phyloP scores from a whole-genome alignment of 225 moss, liverwort and hornwort species.

The Lunularia cruciata region DNA sequence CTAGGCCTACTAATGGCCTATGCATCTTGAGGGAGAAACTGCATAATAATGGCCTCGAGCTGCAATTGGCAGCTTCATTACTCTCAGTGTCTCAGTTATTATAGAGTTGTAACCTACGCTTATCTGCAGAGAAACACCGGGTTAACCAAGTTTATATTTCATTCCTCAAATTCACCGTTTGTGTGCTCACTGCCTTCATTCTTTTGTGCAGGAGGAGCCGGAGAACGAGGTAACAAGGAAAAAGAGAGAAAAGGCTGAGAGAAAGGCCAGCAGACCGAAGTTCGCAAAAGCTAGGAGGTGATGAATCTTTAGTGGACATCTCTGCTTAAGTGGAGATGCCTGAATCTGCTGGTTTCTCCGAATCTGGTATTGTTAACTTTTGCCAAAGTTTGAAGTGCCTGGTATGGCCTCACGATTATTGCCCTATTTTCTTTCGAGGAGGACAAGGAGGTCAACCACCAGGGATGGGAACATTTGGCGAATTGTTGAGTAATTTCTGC shows the following conservation, averaged over 20 bases:
- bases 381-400: background rate
- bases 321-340: background rate
- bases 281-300: slow-evolving; percentile 70
- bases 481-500: background rate
- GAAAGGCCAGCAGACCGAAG: slow-evolving; percentile 84
- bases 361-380: too few relatives aligned
- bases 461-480: too few relatives aligned
- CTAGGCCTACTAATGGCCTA: too few relatives aligned
- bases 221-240: slow-evolving; percentile 67
- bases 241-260: slow-evolving; percentile 80
- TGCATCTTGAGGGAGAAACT: too few relatives aligned
- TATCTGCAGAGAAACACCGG: too few relatives aligned
- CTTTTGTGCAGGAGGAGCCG: slow-evolving; percentile 46
- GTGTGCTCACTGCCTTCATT: background rate
- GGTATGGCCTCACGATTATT: background rate
- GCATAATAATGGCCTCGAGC: too few relatives aligned
- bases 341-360: background rate
- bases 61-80: too few relatives aligned
- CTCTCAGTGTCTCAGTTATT: too few relatives aligned
- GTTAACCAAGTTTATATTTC: too few relatives aligned
- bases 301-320: slow-evolving; percentile 22
- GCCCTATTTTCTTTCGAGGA: background rate
- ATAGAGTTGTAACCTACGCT: too few relatives aligned
- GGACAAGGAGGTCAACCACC: background rate
- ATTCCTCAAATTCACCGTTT: too few relatives aligned